Conservation (phyloP, 1,284 basidiomycete genomes). For the Malassezia obtusa region DNA sequence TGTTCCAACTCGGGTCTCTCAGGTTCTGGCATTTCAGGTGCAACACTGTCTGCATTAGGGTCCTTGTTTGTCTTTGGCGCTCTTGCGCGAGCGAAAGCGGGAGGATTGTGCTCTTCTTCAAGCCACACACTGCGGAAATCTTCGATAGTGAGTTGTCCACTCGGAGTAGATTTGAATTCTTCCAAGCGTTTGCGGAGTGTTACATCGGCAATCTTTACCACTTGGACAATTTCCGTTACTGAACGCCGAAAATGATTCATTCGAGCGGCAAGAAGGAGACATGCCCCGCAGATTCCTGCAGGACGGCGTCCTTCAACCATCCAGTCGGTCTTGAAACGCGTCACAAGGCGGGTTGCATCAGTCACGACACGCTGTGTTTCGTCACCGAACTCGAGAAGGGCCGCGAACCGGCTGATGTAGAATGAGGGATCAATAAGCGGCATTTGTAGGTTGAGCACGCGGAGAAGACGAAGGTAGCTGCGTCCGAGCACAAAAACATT, state of each 20-base stretch:
- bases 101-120: constrained; percentile 81
- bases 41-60: neutral
- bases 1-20: constrained; percentile 24
- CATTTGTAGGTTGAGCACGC: constrained; percentile 70
- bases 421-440: constrained; percentile 91
- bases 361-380: constrained; percentile 82
- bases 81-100: constrained; percentile 61
- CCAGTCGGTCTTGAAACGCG: constrained; percentile 94
- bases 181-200: constrained; percentile 88
- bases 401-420: constrained; percentile 90
- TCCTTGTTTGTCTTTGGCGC: constrained; percentile 56
- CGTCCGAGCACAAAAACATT: constrained; percentile 96
- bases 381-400: constrained; percentile 91
- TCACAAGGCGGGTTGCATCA: constrained; percentile 85
- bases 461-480: constrained; percentile 86
- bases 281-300: constrained; percentile 93
- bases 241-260: constrained; percentile 96
- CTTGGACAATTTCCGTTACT: constrained; percentile 80
- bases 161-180: constrained; percentile 84
- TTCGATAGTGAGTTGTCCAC: constrained; percentile 71
- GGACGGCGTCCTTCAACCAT: constrained; percentile 89
- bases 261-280: constrained; percentile 82
- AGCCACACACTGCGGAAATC: constrained; percentile 88
- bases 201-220: constrained; percentile 93
- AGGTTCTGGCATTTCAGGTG: neutral